These are phyloP conservation scores for Eurotiales sp. DNA, from an alignment of 2,329 filamentous ascomycete genomes.

Conservation along the genomic window DNA sequence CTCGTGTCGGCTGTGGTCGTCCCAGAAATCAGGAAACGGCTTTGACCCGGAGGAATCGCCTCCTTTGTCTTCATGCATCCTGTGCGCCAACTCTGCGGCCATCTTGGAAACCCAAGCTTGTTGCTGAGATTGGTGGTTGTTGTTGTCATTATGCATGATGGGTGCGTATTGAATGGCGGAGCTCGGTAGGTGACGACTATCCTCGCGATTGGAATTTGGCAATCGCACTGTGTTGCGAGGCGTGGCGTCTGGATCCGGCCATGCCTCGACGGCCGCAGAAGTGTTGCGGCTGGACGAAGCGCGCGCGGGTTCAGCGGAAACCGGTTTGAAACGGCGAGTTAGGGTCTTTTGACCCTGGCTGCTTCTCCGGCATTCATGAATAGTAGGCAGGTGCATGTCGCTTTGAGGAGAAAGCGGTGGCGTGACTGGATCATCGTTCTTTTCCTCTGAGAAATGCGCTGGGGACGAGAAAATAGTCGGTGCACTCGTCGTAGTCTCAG, in stretches of 20 bases:
- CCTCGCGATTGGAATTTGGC: not conserved
- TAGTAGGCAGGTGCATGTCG: slow-evolving; percentile 28
- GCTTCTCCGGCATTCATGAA: slow-evolving; percentile 31
- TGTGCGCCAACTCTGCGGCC: slow-evolving; percentile 79
- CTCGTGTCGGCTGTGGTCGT: slow-evolving; percentile 33
- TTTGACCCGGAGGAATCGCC: slow-evolving; percentile 25
- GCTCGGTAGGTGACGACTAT: slow-evolving; percentile 22
- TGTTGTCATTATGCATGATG: slow-evolving; percentile 22
- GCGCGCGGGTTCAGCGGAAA: slow-evolving; percentile 22
- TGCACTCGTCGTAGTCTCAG: slow-evolving; percentile 38
- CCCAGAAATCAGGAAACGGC: slow-evolving; percentile 35
- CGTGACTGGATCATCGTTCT: slow-evolving; percentile 53
- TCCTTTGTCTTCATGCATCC: slow-evolving; percentile 88
- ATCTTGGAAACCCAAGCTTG: slow-evolving; percentile 60
- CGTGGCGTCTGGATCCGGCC: slow-evolving; percentile 30
- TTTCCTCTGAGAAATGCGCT: slow-evolving; percentile 57
- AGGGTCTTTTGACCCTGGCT: slow-evolving; percentile 25
- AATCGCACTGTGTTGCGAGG: slow-evolving; percentile 28
- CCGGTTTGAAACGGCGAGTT: slow-evolving; percentile 22
- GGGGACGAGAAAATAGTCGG: slow-evolving; percentile 52
- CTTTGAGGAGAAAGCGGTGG: slow-evolving; percentile 48
- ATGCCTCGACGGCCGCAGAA: slow-evolving; percentile 12
- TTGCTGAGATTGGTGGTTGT: slow-evolving; percentile 37
- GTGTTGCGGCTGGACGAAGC: slow-evolving; percentile 22
- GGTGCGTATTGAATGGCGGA: slow-evolving; percentile 30